Percentiles rank a stretch among this genome's conserved stretches.
phyloP scores from a whole-genome alignment of 78 protist species.

The Dictyostelium intermedium region DNA sequence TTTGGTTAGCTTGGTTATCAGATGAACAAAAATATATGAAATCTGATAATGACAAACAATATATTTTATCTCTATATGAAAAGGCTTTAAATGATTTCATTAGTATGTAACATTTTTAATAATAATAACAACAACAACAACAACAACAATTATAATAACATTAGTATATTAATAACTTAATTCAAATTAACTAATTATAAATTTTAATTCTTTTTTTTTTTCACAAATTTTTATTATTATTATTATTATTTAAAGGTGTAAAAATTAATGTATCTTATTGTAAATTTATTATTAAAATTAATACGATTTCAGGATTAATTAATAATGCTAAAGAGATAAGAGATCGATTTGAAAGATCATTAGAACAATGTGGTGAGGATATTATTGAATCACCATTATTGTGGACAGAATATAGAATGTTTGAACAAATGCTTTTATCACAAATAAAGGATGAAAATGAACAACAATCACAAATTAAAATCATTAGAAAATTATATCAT shows the following conservation, averaged over 20 bases:
- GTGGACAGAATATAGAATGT: constrained; percentile 31
- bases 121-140: no score
- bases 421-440: constrained; percentile 17
- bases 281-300: background rate
- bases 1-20: constrained; percentile 48
- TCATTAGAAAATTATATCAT: constrained; percentile 21
- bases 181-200: no score
- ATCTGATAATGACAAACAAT: constrained; percentile 1
- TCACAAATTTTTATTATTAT: background rate
- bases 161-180: no score
- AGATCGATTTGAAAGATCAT: background rate
- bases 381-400: background rate
- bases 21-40: constrained; percentile 25
- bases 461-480: background rate
- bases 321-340: background rate
- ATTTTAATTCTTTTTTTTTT: no score
- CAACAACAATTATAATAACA: no score
- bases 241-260: constrained; percentile 5
- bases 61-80: constrained; percentile 9
- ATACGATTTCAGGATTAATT: background rate
- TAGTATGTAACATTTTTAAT: constrained; percentile 10
- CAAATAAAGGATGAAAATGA: background rate
- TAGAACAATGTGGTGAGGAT: constrained; percentile 4
- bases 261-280: constrained; percentile 28
- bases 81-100: constrained; percentile 60